These are phyloP conservation scores for Domatiomyces catenatus DNA, from an alignment of 2,329 filamentous ascomycete species.

Conservation along the genomic window DNA sequence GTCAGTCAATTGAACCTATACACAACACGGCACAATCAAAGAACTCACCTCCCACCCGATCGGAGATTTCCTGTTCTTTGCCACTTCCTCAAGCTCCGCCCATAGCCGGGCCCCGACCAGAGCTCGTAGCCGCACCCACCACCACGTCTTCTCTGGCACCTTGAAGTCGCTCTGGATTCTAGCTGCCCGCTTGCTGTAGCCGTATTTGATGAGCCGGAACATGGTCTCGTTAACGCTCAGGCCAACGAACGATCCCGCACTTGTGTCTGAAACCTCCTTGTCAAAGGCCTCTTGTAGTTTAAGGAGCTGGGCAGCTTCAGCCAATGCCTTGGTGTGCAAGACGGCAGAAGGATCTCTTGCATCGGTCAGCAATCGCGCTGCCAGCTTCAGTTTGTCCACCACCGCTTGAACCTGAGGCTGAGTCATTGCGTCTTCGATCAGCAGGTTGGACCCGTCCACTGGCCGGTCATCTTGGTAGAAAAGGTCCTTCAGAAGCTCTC, in stretches of 20 bases:
- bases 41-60: conserved; percentile 83
- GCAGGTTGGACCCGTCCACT: conserved; percentile 72
- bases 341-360: conserved; percentile 54
- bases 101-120: conserved; percentile 82
- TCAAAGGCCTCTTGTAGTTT: conserved; percentile 79
- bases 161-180: conserved; percentile 88
- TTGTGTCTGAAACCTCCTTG: conserved; percentile 54
- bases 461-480: conserved; percentile 95
- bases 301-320: conserved; percentile 65
- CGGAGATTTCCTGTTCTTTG: conserved; percentile 60
- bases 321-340: conserved; percentile 58
- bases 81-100: conserved; percentile 78
- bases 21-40: conserved; percentile 1
- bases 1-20: conserved; percentile 2
- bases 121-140: conserved; percentile 75
- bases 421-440: conserved; percentile 66
- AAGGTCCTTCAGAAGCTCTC: conserved; percentile 74
- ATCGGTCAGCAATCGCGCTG: conserved; percentile 67
- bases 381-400: conserved; percentile 75
- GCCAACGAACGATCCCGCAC: conserved; percentile 51
- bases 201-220: conserved; percentile 68
- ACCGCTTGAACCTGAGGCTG: conserved; percentile 56
- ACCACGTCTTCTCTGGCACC: conserved; percentile 74
- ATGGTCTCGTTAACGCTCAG: conserved; percentile 83
- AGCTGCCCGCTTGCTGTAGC: conserved; percentile 69